Conservation (phyloP, 257 asterid genomes). For the Echium plantagineum region DNA sequence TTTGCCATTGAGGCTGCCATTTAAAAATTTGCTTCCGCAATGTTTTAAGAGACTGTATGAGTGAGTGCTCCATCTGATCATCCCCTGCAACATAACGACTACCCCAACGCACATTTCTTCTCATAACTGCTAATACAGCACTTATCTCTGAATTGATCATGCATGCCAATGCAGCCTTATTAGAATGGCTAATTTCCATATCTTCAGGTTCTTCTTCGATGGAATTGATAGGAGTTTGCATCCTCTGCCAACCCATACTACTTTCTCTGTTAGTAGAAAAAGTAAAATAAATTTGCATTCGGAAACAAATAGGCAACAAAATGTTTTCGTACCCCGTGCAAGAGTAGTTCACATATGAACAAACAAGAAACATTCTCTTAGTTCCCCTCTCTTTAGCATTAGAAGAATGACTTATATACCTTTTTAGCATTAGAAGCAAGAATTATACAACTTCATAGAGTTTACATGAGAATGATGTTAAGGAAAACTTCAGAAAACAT, state of each 20-base stretch:
- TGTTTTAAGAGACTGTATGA: constrained; percentile 77
- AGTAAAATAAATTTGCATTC: constrained; percentile 18
- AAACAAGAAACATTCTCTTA: no score
- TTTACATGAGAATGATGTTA: no score
- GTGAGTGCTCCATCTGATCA: constrained; percentile 93
- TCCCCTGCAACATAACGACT: constrained; percentile 94
- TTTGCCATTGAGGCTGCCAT: constrained; percentile 79
- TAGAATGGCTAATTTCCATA: constrained; percentile 47
- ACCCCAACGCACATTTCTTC: constrained; percentile 97
- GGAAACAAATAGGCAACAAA: constrained; percentile 4
- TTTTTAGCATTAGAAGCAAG: no score
- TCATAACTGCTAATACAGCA: constrained; percentile 93
- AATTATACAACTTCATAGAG: no score
- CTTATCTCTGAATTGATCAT: constrained; percentile 86
- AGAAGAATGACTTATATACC: no score
- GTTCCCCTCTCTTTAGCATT: no score
- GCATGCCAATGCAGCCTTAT: constrained; percentile 62
- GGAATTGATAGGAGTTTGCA: constrained; percentile 70
- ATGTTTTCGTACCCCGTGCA: no score
- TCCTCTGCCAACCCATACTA: constrained; percentile 73
- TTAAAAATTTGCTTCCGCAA: constrained; percentile 68
- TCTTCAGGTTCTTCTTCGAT: constrained; percentile 98
- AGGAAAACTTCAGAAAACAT: no score
- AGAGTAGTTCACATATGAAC: no score
- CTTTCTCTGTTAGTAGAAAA: constrained; percentile 9